A percentile compares a stretch with the other conserved stretches of the same genome.
These are phyloP conservation scores for Eleusine indica DNA, from an alignment of 176 grass and related monocot genomes.

Conservation along the genomic window DNA sequence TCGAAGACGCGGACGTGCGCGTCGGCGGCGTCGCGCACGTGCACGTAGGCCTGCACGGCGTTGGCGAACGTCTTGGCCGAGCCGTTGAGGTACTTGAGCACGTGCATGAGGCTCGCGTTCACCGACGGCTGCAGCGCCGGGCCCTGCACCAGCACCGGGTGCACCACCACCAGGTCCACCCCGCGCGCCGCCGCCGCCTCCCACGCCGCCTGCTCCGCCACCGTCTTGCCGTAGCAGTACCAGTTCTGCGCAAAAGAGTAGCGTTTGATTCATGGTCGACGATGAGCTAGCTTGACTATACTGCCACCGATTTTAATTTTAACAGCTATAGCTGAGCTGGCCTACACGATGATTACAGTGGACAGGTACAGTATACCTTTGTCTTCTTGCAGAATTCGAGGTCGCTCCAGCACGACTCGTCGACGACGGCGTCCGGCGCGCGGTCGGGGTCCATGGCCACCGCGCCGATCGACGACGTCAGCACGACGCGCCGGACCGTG, in stretches of 20 bases:
- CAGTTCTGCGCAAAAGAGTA: constrained; percentile 50
- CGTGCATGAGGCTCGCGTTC: constrained; percentile 77
- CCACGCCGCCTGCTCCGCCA: constrained; percentile 73
- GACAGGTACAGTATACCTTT: constrained; percentile 20
- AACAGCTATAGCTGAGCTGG: no score
- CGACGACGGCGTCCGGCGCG: constrained; percentile 56
- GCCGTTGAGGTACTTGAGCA: constrained; percentile 81
- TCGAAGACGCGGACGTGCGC: constrained; percentile 78
- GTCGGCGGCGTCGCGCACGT: constrained; percentile 74
- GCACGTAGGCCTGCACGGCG: constrained; percentile 87
- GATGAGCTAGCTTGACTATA: no score
- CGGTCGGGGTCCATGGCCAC: constrained; percentile 79
- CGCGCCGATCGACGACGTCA: constrained; percentile 80
- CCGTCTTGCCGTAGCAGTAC: constrained; percentile 90
- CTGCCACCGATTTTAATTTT: no score
- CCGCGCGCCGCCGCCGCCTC: constrained; percentile 51
- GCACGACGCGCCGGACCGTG: constrained; percentile 73
- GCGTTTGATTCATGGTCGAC: no score
- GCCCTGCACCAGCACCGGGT: constrained; percentile 74
- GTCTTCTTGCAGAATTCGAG: constrained; percentile 75
- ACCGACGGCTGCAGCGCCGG: constrained; percentile 69
- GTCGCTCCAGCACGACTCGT: constrained; percentile 96
- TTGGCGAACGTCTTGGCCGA: constrained; percentile 62
- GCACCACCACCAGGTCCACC: constrained; percentile 65
- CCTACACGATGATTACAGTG: no score